Base-by-base conservation (phyloP, 2,329 filamentous ascomycete species). In the Fusarium anthophilum region DNA sequence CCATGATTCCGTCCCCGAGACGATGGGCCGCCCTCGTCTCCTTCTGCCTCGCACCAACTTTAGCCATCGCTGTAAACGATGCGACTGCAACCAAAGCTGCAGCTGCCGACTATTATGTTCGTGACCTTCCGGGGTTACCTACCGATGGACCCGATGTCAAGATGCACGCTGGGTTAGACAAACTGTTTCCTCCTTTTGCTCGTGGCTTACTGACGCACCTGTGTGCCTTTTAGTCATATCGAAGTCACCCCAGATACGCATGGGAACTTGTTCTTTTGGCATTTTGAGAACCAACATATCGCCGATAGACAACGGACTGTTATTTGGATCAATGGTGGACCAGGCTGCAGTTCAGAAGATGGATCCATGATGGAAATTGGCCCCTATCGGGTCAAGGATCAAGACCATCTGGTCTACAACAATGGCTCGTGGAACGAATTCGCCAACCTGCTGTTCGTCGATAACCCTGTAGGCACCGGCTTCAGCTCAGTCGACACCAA, bases 351-450 rank as follows among this genome's bases (percentile, higher is more conserved):
- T 82, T 98, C 96, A 35, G 95, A 98, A 88, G 97, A 99, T 82
- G 96, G 96, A 76, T 95, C 94, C 6, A 83, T 98, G 86, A 98
- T 98, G 89, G 96, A 99, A 83, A 90, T 99, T 73, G 96, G 96
- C 1, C 96, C 96, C 5, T 99, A 98, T 82, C 88, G 96, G 74
- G 85, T 99, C 65, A 92, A 93, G 79, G 89, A 96, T 75, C 89
- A 93, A 83, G 88, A 83, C 87, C 92, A 79, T 8, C 85, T 99
- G 65, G 87, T 86, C 66, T 91, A 94, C 81, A 98, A 98, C 82
- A 92, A 97, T 63, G 96, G 96, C n/a, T 95, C 95, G 2, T 99
- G 97, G 97, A 93, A 98, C 82, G 96, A 99, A 85, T 99, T 98
- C 80, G 94, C 96, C 74, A 99, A 99, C 79, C 83, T 99, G 58